Evolutionary conservation across 257 asterid species (phyloP), one percentile per base, ranked within the genome.

Genomic region (Petunia secreta): DNA sequence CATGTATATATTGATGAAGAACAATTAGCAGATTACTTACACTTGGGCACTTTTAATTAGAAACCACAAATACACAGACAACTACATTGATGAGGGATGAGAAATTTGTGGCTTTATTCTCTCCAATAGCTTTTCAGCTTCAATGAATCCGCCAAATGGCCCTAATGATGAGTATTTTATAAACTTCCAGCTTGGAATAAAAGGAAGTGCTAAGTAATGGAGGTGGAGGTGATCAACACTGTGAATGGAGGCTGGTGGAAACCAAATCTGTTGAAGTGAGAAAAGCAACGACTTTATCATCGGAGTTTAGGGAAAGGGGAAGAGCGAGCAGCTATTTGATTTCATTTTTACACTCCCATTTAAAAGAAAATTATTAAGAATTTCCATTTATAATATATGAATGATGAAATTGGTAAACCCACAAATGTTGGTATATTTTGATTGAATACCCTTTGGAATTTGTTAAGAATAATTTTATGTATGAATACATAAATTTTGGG

Each of bases 161-260:
- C 99, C 97, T 81, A 93, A 85, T 41, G 99, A 90, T 68, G 79
- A 36, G 90, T 95, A 95, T 75, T 93, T 95, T 43, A 91, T 8
- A 48, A 87, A 83, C 86, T 86, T 93, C 99, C 96, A 93, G 75
- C 96, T 86, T 80, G 98, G 97, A 14, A 80, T 83, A 84, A 80
- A 94, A n/a, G 98, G 98, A 80, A 93, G 98, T 36, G 98, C 97
- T 6, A 95, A 92, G 80, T 97, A 95, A 84, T 95, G 99, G 58
- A 95, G 98, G 84, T 93, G 99, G 77, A 95, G 90, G 87, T 95
- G 99, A 83, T 92, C 55, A 82, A 93, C 94, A 59, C 99, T 95
- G 80, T 93, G 79, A 95, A 92, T 64, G 98, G 99, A 67, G 99
- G 99, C 86, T 89, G 97, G 89, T 93, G 98, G 87, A 95, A 95